Percentiles rank a stretch among this genome's conserved stretches.
phyloP scores from a whole-genome alignment of 1,284 basidiomycete genomes.

The Austroboletus niveus region DNA sequence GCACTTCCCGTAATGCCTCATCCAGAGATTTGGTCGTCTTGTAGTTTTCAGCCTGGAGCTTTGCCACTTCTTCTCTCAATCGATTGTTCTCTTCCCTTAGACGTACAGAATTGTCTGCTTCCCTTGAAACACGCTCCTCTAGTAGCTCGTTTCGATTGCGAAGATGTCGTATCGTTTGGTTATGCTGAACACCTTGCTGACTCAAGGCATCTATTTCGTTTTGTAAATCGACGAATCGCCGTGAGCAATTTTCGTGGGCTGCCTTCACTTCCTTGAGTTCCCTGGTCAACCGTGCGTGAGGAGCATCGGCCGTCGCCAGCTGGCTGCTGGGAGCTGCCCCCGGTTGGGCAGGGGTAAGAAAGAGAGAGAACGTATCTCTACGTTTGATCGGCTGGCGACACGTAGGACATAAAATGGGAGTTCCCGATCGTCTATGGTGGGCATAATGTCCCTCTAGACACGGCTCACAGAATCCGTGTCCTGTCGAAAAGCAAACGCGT shows the following conservation, averaged over 20 bases:
- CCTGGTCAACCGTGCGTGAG: slow-evolving; percentile 7
- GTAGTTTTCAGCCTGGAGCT: slow-evolving; percentile 24
- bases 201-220: slow-evolving; percentile 12
- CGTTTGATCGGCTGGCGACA: slow-evolving; percentile 29
- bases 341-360: slow-evolving; percentile 21
- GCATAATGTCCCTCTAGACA: slow-evolving; percentile 26
- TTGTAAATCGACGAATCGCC: slow-evolving; percentile 13
- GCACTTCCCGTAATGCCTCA: slow-evolving; percentile 14
- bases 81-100: slow-evolving; percentile 13
- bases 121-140: slow-evolving; percentile 12
- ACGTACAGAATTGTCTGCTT: slow-evolving; percentile 1
- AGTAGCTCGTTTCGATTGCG: slow-evolving; percentile 14
- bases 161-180: slow-evolving; percentile 14
- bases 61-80: slow-evolving; percentile 18
- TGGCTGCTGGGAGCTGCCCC: slow-evolving; percentile 2
- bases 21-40: slow-evolving; percentile 20
- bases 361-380: slow-evolving; percentile 28
- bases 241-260: slow-evolving; percentile 14
- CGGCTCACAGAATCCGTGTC: slow-evolving; percentile 32
- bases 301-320: slow-evolving; percentile 1
- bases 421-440: slow-evolving; percentile 5
- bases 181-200: slow-evolving; percentile 2
- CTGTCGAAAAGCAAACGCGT: slow-evolving; percentile 17
- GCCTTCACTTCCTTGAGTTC: slow-evolving; percentile 17
- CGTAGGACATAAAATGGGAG: slow-evolving; percentile 21